phyloP scores from a whole-genome alignment of 2,329 filamentous ascomycete species.

The Pseudogymnoascus sp. region DNA sequence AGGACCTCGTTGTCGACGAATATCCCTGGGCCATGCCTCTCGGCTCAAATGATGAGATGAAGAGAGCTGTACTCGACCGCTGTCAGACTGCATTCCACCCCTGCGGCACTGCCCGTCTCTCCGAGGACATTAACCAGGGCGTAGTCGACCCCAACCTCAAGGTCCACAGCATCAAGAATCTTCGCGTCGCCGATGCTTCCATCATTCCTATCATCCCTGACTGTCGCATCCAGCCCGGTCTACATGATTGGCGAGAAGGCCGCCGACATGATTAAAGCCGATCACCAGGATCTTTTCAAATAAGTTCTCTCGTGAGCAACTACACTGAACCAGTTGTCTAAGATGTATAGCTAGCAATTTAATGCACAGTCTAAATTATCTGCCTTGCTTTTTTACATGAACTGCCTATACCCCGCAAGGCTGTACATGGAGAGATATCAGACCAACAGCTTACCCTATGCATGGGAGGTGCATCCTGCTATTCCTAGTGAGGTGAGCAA shows the following conservation, averaged over 20 bases:
- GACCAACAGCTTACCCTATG: background rate
- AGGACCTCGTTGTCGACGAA: constrained; percentile 41
- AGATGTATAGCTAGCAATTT: too few relatives aligned
- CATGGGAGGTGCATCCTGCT: background rate
- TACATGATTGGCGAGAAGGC: constrained; percentile 50
- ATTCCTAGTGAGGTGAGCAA: background rate
- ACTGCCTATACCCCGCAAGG: background rate
- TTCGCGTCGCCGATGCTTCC: constrained; percentile 48
- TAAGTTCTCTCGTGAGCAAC: too few relatives aligned
- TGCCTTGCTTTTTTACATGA: background rate
- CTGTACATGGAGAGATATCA: background rate
- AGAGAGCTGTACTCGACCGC: constrained; percentile 45
- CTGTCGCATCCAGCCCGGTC: constrained; percentile 48
- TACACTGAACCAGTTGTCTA: too few relatives aligned
- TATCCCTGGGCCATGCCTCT: constrained; percentile 55
- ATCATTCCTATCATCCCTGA: constrained; percentile 46
- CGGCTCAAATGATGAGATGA: constrained; percentile 42
- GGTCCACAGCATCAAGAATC: constrained; percentile 44
- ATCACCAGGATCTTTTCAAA: too few relatives aligned
- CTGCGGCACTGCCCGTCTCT: constrained; percentile 46
- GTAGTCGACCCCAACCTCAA: constrained; percentile 42
- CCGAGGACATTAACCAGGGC: constrained; percentile 41
- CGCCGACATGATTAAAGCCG: background rate
- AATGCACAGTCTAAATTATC: too few relatives aligned
- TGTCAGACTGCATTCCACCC: constrained; percentile 52